Base-by-base conservation (phyloP, 176 grass and related monocot genomes). In the Oryza punctata region DNA sequence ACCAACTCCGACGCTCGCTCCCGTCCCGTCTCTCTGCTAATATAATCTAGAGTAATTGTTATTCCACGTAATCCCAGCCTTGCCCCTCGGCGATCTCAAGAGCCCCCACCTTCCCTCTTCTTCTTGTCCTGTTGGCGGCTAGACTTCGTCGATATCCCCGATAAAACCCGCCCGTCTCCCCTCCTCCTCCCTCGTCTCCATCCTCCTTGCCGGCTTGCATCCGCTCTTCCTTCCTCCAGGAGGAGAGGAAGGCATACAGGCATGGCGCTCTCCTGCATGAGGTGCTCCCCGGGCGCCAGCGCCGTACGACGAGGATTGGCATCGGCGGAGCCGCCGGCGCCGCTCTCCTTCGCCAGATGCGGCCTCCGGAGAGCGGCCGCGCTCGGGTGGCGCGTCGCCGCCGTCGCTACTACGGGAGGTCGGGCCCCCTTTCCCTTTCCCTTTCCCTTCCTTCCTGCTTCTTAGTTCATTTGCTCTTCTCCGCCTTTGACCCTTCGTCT, bases 251-350 rank as follows among this genome's bases (percentile, higher is more conserved):
- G 47, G 14, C 12, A 15, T 44, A 19, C 11, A 46, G 35, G 25
- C 73, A 92, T 92, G 91, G 80, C 87, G 28, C 80, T 92, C 15
- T 87, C 87, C 76, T 87, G 80, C 70, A 47, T 83, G 87, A 76
- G 84, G 67, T 87, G 84, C 76, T 65, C 84, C 44, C 63, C 79
- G 21, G 73, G 44, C 24, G 32, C 16, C 1, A 18, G 67, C 29
- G 44, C 61, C 21, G 7, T 14, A 29, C 86, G 67, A 25, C 78
- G 78, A 12, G 21, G 52, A 19, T 3, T 6, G 33, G 33, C 33
- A 35, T 35, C 33, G 33, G 33, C 13, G 24, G 47, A 30, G 13
- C 19, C 72, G 12, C 2, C 78, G 3, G 11, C 52, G 12, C 33
- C 84, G 2, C 24, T 86, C 54, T 84, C 84, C 70, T 74, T 86